Percentiles rank a stretch among this genome's conserved stretches.
Conservation (phyloP, 805 yeast species). For the Yarrowia sp. region DNA sequence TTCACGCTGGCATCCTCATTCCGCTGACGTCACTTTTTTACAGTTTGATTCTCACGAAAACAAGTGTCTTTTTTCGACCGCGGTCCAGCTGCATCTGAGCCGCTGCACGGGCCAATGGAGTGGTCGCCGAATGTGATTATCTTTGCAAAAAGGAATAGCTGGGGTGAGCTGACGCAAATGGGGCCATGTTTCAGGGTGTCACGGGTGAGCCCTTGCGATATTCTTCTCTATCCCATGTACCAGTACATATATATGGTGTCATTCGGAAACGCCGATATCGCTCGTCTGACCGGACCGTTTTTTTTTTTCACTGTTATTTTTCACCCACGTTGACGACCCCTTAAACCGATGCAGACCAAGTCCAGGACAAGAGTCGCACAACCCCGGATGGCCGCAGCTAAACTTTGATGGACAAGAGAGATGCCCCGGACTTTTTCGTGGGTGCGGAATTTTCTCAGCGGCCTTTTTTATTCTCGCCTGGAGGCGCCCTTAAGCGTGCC, state of each 20-base stretch:
- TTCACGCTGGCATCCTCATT: neutral
- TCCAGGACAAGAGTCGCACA: neutral
- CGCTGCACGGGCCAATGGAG: slow-evolving; percentile 13
- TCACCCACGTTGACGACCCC: neutral
- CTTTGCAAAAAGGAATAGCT: neutral
- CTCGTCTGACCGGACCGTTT: neutral
- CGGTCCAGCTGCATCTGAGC: neutral
- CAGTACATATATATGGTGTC: too few relatives aligned
- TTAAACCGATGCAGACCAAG: neutral
- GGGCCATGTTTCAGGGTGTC: neutral
- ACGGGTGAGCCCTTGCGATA: too few relatives aligned
- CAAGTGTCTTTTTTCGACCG: neutral
- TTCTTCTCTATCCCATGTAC: too few relatives aligned
- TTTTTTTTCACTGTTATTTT: neutral
- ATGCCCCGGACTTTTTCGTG: slow-evolving; percentile 22
- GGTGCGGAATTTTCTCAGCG: too few relatives aligned
- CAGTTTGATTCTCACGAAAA: slow-evolving; percentile 8
- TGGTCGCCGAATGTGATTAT: slow-evolving; percentile 6
- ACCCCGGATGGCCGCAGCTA: slow-evolving; percentile 12
- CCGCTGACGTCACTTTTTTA: slow-evolving; percentile 11
- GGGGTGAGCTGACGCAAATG: too few relatives aligned
- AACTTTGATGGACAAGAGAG: neutral
- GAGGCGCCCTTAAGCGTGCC: too few relatives aligned
- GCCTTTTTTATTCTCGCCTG: too few relatives aligned
- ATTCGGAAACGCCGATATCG: slow-evolving; percentile 11